Evolutionary conservation across 768 basidiomycete species (phyloP).

Genomic region (Leccinum variicolor): DNA sequence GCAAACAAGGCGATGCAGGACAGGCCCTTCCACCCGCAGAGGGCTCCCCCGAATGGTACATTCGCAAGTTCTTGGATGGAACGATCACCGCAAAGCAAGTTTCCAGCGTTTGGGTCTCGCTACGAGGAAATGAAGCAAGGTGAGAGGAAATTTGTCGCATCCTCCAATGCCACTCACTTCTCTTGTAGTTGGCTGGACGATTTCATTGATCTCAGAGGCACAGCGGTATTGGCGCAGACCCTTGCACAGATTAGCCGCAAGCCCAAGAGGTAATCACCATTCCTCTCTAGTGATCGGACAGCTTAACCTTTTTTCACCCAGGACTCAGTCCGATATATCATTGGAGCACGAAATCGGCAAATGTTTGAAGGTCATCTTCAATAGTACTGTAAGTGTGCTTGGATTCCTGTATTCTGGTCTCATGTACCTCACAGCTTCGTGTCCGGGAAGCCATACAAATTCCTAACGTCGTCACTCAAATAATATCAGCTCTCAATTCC

Average conservation of each 20-base stretch:
- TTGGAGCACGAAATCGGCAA: constrained; percentile 89
- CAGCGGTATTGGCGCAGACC: constrained; percentile 77
- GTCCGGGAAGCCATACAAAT: constrained; percentile 73
- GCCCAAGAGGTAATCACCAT: constrained; percentile 52
- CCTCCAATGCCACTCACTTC: constrained; percentile 16
- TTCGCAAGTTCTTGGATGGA: constrained; percentile 85
- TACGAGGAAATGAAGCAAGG: constrained; percentile 81
- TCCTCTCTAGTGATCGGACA: not conserved
- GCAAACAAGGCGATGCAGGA: constrained; percentile 57
- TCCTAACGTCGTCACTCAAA: constrained; percentile 68
- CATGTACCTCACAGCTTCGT: constrained; percentile 45
- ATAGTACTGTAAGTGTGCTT: constrained; percentile 47
- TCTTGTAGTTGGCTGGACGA: constrained; percentile 69
- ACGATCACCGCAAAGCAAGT: constrained; percentile 83
- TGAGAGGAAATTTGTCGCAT: constrained; percentile 33
- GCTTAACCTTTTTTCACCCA: constrained; percentile 8
- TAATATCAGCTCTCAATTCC: constrained; percentile 79
- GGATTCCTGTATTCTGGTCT: not conserved
- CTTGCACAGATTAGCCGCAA: constrained; percentile 75
- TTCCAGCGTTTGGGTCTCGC: constrained; percentile 65
- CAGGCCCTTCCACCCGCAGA: constrained; percentile 51
- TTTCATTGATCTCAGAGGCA: constrained; percentile 77
- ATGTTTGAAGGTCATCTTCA: constrained; percentile 80
- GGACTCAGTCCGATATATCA: constrained; percentile 49
- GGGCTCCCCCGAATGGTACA: constrained; percentile 89